Base-by-base conservation (phyloP, 768 basidiomycete genomes). In the Candolleomyces efflorescens region DNA sequence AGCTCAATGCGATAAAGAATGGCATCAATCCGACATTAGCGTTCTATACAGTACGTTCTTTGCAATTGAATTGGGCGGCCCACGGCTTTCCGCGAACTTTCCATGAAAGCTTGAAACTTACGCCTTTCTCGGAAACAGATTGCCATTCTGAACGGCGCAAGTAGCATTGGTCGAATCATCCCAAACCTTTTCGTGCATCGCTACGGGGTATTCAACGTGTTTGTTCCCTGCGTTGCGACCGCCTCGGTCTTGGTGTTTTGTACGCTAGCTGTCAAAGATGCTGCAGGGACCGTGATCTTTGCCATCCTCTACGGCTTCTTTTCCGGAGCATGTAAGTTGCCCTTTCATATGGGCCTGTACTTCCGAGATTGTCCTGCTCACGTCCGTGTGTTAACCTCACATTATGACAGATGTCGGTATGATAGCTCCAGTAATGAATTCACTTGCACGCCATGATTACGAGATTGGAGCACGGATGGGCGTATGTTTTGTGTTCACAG, bases 391-490 rank as follows among this genome's bases (percentile, higher is more conserved):
- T 9, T 32, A 17, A 11, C 47, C 63, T 70, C 24, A 63, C 62
- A 3, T 58, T 62, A 38, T 58, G 58, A 38, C 39, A 76, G 75
- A 74, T 60, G 67, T 71, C 6, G 77, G 73, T 37, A 71, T 83
- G 15, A 68, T 81, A 47, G 65, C 75, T 0, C 79, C 81, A 1
- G 69, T 79, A 64, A 63, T 83, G 12, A 70, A 73, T 4, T 68
- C 73, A 9, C 70, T 82, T 10, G 77, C 83, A 0, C 67, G 65
- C 17, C 73, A 75, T 27, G 68, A 79, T 32, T 69, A 75, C 1
- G 82, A 85, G 63, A 75, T 85, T n/a, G 85, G 85, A 43, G 76
- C 76, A 22, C 72, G 82, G 17, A 68, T 85, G 65, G 81, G 82
- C 6, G 71, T 84, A 27, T 75, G 75, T 59, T 83, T 79, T 62